Base-by-base conservation (phyloP, 495 filamentous ascomycete species). In the Xeromyces bisporus region DNA sequence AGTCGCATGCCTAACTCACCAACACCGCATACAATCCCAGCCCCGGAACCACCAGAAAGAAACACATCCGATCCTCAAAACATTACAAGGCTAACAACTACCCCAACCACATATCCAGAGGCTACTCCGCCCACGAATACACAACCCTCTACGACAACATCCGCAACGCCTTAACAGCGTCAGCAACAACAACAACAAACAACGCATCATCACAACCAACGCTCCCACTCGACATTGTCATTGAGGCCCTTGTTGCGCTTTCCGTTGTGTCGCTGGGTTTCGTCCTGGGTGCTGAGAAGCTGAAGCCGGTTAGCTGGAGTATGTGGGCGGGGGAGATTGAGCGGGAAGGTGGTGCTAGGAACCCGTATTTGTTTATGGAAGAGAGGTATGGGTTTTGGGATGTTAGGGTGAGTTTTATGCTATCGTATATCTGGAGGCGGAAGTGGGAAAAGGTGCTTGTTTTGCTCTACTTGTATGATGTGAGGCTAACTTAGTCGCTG, bases 71-170 rank as follows among this genome's bases (percentile, higher is more conserved):
- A 30, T 30, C 28, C 15, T 14, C 10, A 30, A 5, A 30, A 4
- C 28, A 7, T 4, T n/a, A n/a, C 28, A 21, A 31, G 13, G 21
- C 13, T 15, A 30, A 16, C 15, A 5, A 17, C 12, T 1, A n/a
- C n/a, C n/a, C n/a, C n/a, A n/a, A n/a, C n/a, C n/a, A n/a, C n/a
- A n/a, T n/a, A n/a, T n/a, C n/a, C n/a, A n/a, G n/a, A n/a, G 81
- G 77, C 50, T 91, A 86, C 55, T 91, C 82, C 31, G 80, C 82
- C 24, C 75, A 85, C 40, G 82, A 91, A 54, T 77, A 86, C 50
- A 75, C 79, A 57, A 23, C 43, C 55, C 34, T 44, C 34, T 14
- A 24, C 33, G 6, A 9, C 42, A 12, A 15, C 47, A 18, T 32
- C 50, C 5, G 20, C 20, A 4, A 5, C 5, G 20, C 20, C 20